Conservation (phyloP, 305 asterid genomes). For the Fraxinus latifolia region DNA sequence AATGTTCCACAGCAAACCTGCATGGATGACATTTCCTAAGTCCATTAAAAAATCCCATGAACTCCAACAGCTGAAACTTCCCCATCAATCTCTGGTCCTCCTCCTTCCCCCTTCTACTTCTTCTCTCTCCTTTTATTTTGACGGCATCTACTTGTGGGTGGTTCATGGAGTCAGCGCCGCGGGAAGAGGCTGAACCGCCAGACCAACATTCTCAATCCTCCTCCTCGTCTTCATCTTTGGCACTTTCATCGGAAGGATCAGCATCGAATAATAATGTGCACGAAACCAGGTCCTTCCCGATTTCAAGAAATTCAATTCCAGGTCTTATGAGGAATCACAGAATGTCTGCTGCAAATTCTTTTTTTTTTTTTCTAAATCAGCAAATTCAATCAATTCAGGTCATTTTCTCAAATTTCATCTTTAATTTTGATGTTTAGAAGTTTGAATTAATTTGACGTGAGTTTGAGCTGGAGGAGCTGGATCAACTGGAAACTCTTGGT, state of each 20-base stretch:
- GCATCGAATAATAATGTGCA: background rate
- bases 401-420: background rate
- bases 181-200: constrained; percentile 33
- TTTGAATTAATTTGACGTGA: background rate
- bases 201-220: constrained; percentile 1
- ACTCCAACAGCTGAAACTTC: no score
- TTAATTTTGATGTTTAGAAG: background rate
- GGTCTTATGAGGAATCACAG: constrained; percentile 72
- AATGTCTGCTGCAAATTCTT: constrained; percentile 59
- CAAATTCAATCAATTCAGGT: constrained; percentile 70
- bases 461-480: constrained; percentile 57
- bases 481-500: constrained; percentile 61
- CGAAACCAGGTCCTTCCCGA: constrained; percentile 5
- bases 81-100: background rate
- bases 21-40: no score
- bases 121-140: background rate
- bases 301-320: constrained; percentile 21
- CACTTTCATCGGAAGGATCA: constrained; percentile 20
- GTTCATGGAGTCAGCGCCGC: constrained; percentile 39
- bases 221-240: constrained; percentile 23
- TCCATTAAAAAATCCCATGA: no score
- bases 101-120: background rate
- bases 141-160: constrained; percentile 13
- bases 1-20: no score
- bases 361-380: constrained; percentile 45